phyloP scores from a whole-genome alignment of 345 rosid genomes.

The Eucalyptus marginata region DNA sequence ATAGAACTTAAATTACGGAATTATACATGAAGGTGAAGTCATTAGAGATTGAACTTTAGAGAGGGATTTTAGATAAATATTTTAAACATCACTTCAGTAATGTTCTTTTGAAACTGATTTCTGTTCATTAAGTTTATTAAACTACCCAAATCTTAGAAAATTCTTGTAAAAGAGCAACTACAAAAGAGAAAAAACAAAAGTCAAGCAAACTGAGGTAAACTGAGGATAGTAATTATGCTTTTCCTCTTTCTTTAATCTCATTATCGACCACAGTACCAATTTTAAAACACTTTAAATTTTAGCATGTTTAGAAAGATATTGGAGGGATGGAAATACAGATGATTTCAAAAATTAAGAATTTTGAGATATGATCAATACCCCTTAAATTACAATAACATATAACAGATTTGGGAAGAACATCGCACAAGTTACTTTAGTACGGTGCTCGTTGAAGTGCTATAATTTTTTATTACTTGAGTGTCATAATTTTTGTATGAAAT shows the following conservation, averaged over 20 bases:
- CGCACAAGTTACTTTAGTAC: too few relatives aligned
- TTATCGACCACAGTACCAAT: neutral
- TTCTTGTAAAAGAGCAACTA: neutral
- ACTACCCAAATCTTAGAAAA: neutral
- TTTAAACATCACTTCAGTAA: too few relatives aligned
- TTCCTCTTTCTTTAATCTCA: neutral
- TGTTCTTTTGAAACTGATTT: too few relatives aligned
- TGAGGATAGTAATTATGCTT: neutral
- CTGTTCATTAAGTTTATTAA: neutral
- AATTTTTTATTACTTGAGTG: too few relatives aligned
- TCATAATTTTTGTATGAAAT: too few relatives aligned
- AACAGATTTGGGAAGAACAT: neutral
- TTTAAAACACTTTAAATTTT: too few relatives aligned
- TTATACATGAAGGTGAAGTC: neutral
- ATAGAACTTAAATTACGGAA: neutral
- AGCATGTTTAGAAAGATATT: neutral
- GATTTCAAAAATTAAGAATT: neutral
- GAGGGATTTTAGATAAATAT: neutral
- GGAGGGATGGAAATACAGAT: neutral
- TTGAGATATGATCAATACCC: neutral
- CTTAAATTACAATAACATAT: neutral
- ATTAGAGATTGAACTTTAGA: neutral
- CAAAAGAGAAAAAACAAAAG: neutral
- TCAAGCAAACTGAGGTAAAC: neutral
- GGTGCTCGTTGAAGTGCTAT: rapidly evolving